phyloP scores from a whole-genome alignment of 2,329 filamentous ascomycete species.

The Cadophora sp. region DNA sequence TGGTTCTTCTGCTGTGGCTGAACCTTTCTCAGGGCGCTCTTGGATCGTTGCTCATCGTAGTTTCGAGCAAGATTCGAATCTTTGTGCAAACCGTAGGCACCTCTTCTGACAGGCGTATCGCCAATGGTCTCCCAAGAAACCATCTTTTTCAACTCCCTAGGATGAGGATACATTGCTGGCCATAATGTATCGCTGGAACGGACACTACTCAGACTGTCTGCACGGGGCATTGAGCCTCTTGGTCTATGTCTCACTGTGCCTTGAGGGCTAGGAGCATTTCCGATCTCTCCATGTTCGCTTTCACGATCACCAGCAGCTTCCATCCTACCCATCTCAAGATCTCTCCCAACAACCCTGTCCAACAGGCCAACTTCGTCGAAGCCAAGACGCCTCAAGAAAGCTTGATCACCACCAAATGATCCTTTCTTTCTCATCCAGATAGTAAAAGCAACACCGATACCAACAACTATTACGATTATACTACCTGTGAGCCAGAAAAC shows the following conservation, averaged over 20 bases:
- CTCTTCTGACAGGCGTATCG: slow-evolving; percentile 14
- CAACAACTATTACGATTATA: not conserved
- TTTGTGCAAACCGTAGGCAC: slow-evolving; percentile 6
- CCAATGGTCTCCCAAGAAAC: slow-evolving; percentile 3
- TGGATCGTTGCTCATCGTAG: not conserved
- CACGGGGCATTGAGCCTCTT: not conserved
- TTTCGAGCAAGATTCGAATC: not conserved
- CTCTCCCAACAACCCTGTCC: slow-evolving; percentile 11
- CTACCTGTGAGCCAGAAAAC: slow-evolving; percentile 22
- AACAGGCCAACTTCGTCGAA: slow-evolving; percentile 21
- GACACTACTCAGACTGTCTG: not conserved
- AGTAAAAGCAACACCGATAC: not conserved
- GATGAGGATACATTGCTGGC: slow-evolving; percentile 18
- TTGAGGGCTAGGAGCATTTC: not conserved
- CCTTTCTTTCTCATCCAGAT: slow-evolving; percentile 16
- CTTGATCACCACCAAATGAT: not conserved
- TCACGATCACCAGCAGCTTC: not conserved
- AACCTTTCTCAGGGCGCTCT: not conserved
- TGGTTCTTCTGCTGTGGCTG: not conserved
- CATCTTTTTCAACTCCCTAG: slow-evolving; percentile 1
- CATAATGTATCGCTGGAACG: slow-evolving; percentile 12
- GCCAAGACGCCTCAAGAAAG: not conserved
- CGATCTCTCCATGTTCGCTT: not conserved
- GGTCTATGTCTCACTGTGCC: not conserved
- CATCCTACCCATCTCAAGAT: slow-evolving; percentile 11